Conservation (phyloP, 768 basidiomycete species). For the Lactifluus echinatus region DNA sequence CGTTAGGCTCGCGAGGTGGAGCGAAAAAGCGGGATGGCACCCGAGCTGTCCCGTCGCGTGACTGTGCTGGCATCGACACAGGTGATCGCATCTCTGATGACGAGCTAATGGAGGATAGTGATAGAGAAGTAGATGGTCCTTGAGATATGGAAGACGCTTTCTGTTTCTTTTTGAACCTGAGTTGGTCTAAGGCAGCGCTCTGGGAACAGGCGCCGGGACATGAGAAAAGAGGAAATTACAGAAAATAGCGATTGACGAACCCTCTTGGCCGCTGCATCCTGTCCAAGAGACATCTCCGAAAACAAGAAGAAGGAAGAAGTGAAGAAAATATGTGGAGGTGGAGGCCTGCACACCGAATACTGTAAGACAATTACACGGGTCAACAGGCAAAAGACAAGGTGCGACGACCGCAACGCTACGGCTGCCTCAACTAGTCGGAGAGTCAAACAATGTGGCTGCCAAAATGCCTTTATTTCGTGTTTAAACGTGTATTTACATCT, state of each 20-base stretch:
- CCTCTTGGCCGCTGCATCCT: conserved; percentile 18
- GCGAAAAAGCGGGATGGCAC: conserved; percentile 52
- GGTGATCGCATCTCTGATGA: conserved; percentile 22
- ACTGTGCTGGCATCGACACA: conserved; percentile 48
- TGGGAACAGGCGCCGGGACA: conserved; percentile 22
- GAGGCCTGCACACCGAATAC: background rate
- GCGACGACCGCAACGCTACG: conserved; percentile 3
- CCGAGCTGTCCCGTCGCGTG: conserved; percentile 57
- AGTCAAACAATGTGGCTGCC: conserved; percentile 29
- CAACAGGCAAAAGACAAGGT: background rate
- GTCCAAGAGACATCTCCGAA: conserved; percentile 16
- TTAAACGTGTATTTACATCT: conserved; percentile 11
- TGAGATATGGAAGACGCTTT: conserved; percentile 25
- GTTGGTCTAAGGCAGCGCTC: conserved; percentile 38
- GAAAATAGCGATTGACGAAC: conserved; percentile 21
- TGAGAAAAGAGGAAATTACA: conserved; percentile 22
- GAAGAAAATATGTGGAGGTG: background rate
- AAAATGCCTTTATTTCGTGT: conserved; percentile 17
- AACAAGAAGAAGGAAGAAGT: background rate
- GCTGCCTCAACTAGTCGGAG: conserved; percentile 24
- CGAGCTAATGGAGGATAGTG: conserved; percentile 22
- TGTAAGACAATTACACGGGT: background rate
- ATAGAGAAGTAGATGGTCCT: conserved; percentile 16
- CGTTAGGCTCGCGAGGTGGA: conserved; percentile 38
- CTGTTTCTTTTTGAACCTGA: conserved; percentile 39